phyloP scores from a whole-genome alignment of 225 moss, liverwort and hornwort species.

The Sphagnum contortum region DNA sequence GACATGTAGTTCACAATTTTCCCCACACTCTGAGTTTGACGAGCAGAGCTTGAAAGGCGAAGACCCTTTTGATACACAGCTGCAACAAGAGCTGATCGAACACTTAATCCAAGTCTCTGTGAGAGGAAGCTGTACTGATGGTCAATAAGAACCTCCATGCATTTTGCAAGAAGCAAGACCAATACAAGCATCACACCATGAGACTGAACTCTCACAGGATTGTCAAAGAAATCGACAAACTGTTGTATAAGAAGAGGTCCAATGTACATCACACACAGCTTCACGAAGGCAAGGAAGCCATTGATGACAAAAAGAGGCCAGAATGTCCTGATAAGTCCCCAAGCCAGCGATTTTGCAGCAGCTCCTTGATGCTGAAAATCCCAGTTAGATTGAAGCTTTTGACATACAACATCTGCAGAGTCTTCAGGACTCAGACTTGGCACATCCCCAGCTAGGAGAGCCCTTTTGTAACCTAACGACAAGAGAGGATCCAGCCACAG shows the following conservation, averaged over 20 bases:
- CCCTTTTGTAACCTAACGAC: conserved; percentile 23
- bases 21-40: conserved; percentile 55
- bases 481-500: conserved; percentile 53
- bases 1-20: conserved; percentile 62
- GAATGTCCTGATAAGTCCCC: conserved; percentile 14
- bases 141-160: conserved; percentile 31
- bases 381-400: conserved; percentile 8
- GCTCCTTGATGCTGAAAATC: neutral
- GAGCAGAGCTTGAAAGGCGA: conserved; percentile 42
- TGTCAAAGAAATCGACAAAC: conserved; percentile 40
- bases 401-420: conserved; percentile 3
- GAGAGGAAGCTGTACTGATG: conserved; percentile 58
- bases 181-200: conserved; percentile 35
- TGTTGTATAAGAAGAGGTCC: conserved; percentile 53
- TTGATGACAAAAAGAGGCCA: conserved; percentile 33
- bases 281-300: conserved; percentile 28
- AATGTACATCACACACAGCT: conserved; percentile 45
- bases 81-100: conserved; percentile 44
- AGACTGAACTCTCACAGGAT: conserved; percentile 16
- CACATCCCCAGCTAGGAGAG: conserved; percentile 30
- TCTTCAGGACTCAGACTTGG: conserved; percentile 45
- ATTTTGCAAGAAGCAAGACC: conserved; percentile 32
- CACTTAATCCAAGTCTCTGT: conserved; percentile 40
- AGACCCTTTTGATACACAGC: conserved; percentile 51
- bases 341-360: conserved; percentile 2